These are phyloP conservation scores for Alternaria metachromatica DNA, from an alignment of 2,329 filamentous ascomycete species.

Conservation along the genomic window DNA sequence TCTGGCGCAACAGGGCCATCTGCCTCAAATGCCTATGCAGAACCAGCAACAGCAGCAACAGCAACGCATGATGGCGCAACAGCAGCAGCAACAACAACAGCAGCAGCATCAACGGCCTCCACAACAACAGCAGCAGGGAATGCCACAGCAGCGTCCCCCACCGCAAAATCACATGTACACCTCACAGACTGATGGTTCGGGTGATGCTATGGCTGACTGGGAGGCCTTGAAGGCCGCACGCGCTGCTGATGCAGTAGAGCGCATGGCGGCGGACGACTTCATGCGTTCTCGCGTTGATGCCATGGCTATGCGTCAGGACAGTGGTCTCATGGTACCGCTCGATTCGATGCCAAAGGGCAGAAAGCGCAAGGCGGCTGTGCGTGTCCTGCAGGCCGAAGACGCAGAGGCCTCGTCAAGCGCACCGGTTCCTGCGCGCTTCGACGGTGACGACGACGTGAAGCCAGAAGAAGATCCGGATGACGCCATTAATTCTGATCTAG, in stretches of 20 bases:
- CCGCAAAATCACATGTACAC: conserved; percentile 46
- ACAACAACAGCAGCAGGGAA: conserved; percentile 32
- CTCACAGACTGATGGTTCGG: conserved; percentile 79
- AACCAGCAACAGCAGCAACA: conserved; percentile 41
- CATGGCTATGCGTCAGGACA: conserved; percentile 72
- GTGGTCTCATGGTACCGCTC: conserved; percentile 77
- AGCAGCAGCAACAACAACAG: conserved; percentile 39
- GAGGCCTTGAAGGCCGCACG: conserved; percentile 66
- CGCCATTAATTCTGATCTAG: conserved; percentile 97
- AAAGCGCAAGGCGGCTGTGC: conserved; percentile 49
- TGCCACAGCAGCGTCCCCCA: conserved; percentile 29
- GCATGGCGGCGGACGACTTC: conserved; percentile 68
- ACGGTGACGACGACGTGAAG: conserved; percentile 67
- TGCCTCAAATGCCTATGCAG: conserved; percentile 36
- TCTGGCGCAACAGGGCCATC: conserved; percentile 27
- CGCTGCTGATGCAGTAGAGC: conserved; percentile 57
- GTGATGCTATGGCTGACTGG: conserved; percentile 64
- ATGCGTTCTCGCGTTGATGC: conserved; percentile 73
- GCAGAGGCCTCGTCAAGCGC: conserved; percentile 33
- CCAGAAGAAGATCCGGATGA: conserved; percentile 73
- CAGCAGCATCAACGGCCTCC: conserved; percentile 37
- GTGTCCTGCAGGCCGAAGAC: conserved; percentile 63
- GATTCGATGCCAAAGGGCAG: conserved; percentile 59
- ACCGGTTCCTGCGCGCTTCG: conserved; percentile 53
- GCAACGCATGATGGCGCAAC: conserved; percentile 36